Evolutionary conservation across 768 basidiomycete genomes (phyloP), one percentile per base, ranked within the genome.

Genomic region (Hemileccinum rubropunctum): DNA sequence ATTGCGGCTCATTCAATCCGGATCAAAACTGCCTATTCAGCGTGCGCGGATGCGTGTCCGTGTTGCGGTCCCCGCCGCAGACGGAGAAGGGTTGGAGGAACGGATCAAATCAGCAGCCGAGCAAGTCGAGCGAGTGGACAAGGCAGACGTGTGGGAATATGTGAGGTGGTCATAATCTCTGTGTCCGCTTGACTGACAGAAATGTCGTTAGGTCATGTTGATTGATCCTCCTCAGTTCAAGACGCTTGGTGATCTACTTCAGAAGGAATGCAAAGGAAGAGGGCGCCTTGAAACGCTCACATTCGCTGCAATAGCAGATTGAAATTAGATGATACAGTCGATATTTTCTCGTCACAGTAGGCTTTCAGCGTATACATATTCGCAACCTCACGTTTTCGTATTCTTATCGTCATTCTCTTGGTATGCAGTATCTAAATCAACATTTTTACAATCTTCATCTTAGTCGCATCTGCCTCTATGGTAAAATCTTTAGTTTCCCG

Each of bases 141-240:
- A 78, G 54, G 79, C 79, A 28, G 78, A 83, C 12, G 85, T 91
- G 52, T 97, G 93, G 91, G 87, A 92, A 71, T 79, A 84, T 56
- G 95, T 98, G 66, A 66, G 91, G 74, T 26, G 17, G 13, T 38
- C 30, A 42, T 35, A 35, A 33, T 36, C 26, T 38, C 13, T 17
- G 11, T 26, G 14, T 43, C 47, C 32, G 4, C 37, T 38, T n/a
- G 14, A 42, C 40, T 67, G 32, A 65, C 44, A n/a, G 35, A 39
- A 1, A 33, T 28, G 34, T 42, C n/a, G 8, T 45, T 12, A 98
- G 95, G 81, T 87, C 41, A 78, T 95, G 73, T 77, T 95, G 48
- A 98, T 98, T 52, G 94, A 98, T 64, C 95, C 97, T 5, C 82
- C 88, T 36, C 86, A 90, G 58, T 95, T 97, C 79, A 83, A 90